Percentiles rank a stretch among this genome's conserved stretches.
phyloP scores from a whole-genome alignment of 129 eudicot genomes.

The Chrysanthemum seticuspe region DNA sequence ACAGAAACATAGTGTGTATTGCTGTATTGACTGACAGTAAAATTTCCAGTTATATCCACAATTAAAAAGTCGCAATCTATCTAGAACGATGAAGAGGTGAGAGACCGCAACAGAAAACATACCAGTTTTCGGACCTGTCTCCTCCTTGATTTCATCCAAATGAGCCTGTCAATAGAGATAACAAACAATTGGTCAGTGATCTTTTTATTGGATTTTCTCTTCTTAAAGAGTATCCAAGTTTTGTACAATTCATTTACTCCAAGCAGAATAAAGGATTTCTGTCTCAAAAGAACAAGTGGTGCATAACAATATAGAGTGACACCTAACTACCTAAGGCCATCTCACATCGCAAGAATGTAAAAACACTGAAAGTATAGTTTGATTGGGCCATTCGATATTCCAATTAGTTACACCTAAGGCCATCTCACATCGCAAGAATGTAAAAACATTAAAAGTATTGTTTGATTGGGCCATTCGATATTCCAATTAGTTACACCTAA shows the following conservation, averaged over 20 bases:
- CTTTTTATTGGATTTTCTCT: neutral
- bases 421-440: neutral
- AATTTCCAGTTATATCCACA: constrained; percentile 1
- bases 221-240: neutral
- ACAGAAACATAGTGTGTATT: neutral
- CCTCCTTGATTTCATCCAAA: constrained; percentile 65
- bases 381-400: no score
- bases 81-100: neutral
- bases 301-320: no score
- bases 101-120: constrained; percentile 22
- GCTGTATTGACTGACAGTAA: neutral
- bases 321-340: no score
- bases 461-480: no score
- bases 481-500: no score
- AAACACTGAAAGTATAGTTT: neutral
- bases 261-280: neutral
- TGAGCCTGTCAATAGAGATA: constrained; percentile 47
- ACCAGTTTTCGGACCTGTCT: constrained; percentile 56
- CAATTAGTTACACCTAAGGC: no score
- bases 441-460: neutral
- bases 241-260: neutral
- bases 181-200: constrained; percentile 3
- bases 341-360: neutral
- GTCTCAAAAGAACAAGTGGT: neutral
- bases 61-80: constrained; percentile 3